A percentile compares a stretch with the other conserved stretches of the same genome.
Evolutionary conservation across 805 yeast genomes (phyloP).

Genomic region (Lipomyces yamanashiensis): DNA sequence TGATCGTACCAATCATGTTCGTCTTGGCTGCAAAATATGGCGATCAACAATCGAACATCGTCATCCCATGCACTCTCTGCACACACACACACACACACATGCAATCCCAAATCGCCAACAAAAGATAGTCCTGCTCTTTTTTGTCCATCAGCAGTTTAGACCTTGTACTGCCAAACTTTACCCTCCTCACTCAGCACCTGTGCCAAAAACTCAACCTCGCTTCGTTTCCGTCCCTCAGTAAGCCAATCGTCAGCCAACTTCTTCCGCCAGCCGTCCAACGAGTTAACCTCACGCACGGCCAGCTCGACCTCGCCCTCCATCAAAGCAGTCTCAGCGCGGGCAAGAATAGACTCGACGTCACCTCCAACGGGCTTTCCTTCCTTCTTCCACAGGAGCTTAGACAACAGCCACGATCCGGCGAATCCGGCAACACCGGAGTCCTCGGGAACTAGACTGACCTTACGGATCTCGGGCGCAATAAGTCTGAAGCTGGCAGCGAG

Average conservation of each 20-base stretch:
- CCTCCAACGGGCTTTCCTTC: conserved; percentile 78
- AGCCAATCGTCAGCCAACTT: conserved; percentile 91
- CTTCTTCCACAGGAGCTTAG: conserved; percentile 75
- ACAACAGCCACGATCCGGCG: conserved; percentile 75
- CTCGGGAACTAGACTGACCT: conserved; percentile 88
- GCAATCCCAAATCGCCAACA: not conserved
- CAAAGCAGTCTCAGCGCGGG: conserved; percentile 78
- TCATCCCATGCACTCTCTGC: no score
- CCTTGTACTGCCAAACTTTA: conserved; percentile 36
- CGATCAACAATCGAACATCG: no score
- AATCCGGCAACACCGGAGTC: conserved; percentile 96
- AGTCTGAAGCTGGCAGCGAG: conserved; percentile 78
- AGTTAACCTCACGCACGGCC: conserved; percentile 91
- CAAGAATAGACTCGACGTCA: conserved; percentile 87
- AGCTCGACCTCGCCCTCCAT: conserved; percentile 75
- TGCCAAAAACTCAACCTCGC: conserved; percentile 83
- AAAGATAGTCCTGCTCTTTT: not conserved
- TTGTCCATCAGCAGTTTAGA: not conserved
- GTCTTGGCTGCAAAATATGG: no score
- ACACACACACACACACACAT: no score
- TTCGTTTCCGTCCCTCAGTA: conserved; percentile 80
- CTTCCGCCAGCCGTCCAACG: conserved; percentile 91
- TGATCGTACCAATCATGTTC: no score
- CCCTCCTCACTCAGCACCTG: conserved; percentile 51
- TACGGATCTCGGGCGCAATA: conserved; percentile 82